phyloP scores from a whole-genome alignment of 2,329 filamentous ascomycete species.

The Helminthosporium solani region DNA sequence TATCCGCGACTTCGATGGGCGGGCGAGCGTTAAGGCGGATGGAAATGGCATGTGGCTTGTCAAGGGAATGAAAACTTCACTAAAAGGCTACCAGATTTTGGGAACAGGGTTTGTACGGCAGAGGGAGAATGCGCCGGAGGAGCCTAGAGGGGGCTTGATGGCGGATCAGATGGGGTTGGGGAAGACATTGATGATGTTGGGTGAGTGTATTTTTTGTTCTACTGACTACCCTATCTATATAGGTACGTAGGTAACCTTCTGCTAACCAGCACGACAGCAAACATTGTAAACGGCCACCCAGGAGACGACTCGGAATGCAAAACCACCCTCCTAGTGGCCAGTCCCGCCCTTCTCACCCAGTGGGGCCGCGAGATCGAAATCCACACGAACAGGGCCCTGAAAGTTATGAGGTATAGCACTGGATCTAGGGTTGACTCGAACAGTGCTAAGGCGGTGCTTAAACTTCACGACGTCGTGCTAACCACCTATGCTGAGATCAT shows the following conservation, averaged over 20 bases:
- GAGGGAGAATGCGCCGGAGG: slow-evolving; percentile 45
- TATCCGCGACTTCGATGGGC: slow-evolving; percentile 45
- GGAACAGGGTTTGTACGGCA: slow-evolving; percentile 57
- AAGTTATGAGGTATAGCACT: slow-evolving; percentile 29
- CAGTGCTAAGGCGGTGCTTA: slow-evolving; percentile 11
- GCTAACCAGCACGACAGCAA: no score
- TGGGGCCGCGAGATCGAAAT: slow-evolving; percentile 40
- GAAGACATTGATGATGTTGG: slow-evolving; percentile 17
- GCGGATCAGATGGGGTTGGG: slow-evolving; percentile 48
- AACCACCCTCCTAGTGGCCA: slow-evolving; percentile 48
- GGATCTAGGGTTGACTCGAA: slow-evolving; percentile 28
- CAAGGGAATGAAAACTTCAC: slow-evolving; percentile 49
- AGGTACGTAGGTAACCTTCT: no score
- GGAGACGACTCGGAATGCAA: slow-evolving; percentile 14
- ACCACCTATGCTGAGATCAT: slow-evolving; percentile 48
- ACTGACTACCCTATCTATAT: neutral
- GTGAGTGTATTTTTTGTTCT: neutral
- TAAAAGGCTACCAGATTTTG: slow-evolving; percentile 55
- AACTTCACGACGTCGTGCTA: slow-evolving; percentile 36
- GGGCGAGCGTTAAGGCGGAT: slow-evolving; percentile 32
- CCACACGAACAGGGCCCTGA: slow-evolving; percentile 23
- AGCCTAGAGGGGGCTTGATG: slow-evolving; percentile 46
- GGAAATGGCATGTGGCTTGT: slow-evolving; percentile 46
- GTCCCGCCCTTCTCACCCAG: slow-evolving; percentile 43
- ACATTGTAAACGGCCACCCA: slow-evolving; percentile 45